Evolutionary conservation across 2,329 filamentous ascomycete genomes (phyloP), one percentile per base, ranked within the genome.

Genomic region (Exophiala aquamarina): DNA sequence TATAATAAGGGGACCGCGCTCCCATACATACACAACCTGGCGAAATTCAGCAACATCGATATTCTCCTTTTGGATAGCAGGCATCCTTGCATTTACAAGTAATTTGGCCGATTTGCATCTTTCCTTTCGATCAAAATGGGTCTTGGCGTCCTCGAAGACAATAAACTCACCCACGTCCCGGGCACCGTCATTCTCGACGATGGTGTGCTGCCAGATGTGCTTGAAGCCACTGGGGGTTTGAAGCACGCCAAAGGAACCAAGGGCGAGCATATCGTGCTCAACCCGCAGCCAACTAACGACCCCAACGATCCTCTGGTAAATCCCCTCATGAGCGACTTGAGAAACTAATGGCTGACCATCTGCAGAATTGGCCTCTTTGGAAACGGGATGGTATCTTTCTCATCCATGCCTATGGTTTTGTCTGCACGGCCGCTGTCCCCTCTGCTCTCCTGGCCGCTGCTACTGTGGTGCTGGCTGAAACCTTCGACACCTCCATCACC

Each of bases 191-290:
- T 50, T 11, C 29, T 51, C 23, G 31, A 51, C 31, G 51, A 51
- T 29, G 47, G 32, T 19, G 32, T 26, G 17, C 19, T 32, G 5
- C 20, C 39, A 28, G 28, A 26, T 21, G n/a, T n/a, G n/a, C n/a
- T n/a, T n/a, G 28, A 46, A 33, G 37, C 14, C 8, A 41, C 35
- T n/a, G 37, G 21, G 10, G 37, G 40, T 8, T 32, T 51, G 17
- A 54, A 52, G 28, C 54, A 56, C 44, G 49, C 41, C 19, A 55
- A 31, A 17, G 49, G 54, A 26, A n/a, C n/a, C n/a, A 37, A 34
- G 13, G 39, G 48, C 31, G 43, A 36, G 3, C 48, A 37, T 13
- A 48, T 63, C 53, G 17, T 61, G 44, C 20, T 60, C 54, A 40
- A 58, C 56, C 39, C 54, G 44, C 35, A 49, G 29, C 48, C 48